phyloP scores from a whole-genome alignment of 345 rosid genomes.

The Eutrema japonicum region DNA sequence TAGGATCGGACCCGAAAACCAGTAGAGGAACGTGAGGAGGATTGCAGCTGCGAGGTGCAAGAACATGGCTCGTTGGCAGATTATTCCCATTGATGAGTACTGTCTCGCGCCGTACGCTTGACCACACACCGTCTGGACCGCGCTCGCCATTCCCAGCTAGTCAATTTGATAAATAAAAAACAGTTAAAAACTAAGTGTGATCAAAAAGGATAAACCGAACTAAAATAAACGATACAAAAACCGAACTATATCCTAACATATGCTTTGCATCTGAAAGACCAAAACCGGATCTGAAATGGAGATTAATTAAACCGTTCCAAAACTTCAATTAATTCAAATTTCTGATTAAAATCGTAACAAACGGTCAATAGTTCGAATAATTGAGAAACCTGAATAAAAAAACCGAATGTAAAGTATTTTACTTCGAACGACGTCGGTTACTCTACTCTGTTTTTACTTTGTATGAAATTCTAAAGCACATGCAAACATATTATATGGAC shows the following conservation, averaged over 20 bases:
- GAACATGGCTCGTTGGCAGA: constrained; percentile 89
- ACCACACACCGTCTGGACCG: constrained; percentile 95
- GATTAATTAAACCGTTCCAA: no score
- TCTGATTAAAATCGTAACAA: no score
- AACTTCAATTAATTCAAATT: no score
- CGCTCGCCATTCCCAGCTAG: constrained; percentile 96
- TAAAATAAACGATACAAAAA: not conserved
- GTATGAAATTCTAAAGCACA: not conserved
- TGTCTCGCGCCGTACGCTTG: constrained; percentile 90
- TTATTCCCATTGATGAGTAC: constrained; percentile 76
- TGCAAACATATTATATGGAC: not conserved
- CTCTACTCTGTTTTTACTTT: no score
- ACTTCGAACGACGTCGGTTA: no score
- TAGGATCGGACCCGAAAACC: constrained; percentile 67
- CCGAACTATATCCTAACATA: no score
- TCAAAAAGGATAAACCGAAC: not conserved
- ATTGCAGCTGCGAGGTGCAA: constrained; percentile 76
- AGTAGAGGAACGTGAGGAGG: constrained; percentile 68
- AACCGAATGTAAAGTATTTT: no score
- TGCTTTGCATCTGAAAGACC: no score
- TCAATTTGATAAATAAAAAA: not conserved
- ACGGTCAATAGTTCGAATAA: no score
- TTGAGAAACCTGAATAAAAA: no score
- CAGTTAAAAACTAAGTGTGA: not conserved
- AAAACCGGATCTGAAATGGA: no score